Base-by-base conservation (phyloP, 2,329 filamentous ascomycete genomes). In the Trichoderma sp. region DNA sequence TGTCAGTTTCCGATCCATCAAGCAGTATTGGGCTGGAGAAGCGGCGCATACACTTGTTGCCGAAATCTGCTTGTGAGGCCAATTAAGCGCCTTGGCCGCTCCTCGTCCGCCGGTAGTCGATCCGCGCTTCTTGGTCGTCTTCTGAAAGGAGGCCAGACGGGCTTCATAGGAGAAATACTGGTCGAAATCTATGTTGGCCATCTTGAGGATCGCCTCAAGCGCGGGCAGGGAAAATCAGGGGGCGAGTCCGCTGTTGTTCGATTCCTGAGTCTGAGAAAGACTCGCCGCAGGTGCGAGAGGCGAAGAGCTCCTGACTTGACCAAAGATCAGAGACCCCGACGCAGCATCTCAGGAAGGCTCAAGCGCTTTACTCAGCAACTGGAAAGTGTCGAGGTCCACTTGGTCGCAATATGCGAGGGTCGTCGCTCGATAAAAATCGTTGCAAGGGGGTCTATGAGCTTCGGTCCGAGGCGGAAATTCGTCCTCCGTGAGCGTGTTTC, bases 141-240 rank as follows among this genome's bases (percentile, higher is more conserved):
- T 84, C 62, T 91, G 86, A 79, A 98, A 99, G 13, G 93, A 95
- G 37, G 89, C 89, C 43, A 97, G 82, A 59, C 96, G 92, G 74
- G 89, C 91, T 72, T 93, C 89, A 73, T 89, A 90, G 19, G 91
- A 91, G 73, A 87, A 83, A 77, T 84, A 89, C 68, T 75, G 75
- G 37, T 86, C 83, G 47, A 47, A 43, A 35, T 69, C 60, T 31
- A 55, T 35, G 16, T 21, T 5, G 49, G 53, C 66, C 69, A 70
- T 70, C n/a, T 60, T 62, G 68, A 70, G 57, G 55, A 37, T 57
- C 35, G 53, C 56, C 56, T 56, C 64, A 47, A 40, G 64, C 49
- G 31, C 31, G 33, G 56, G 53, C 57, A 29, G 24, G 16, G 47
- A 11, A n/a, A 29, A 10, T 29, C 35, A 16, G 47, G 62, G 24